Base-by-base conservation (phyloP, 2,329 filamentous ascomycete genomes). In the Aureobasidium namibiae region DNA sequence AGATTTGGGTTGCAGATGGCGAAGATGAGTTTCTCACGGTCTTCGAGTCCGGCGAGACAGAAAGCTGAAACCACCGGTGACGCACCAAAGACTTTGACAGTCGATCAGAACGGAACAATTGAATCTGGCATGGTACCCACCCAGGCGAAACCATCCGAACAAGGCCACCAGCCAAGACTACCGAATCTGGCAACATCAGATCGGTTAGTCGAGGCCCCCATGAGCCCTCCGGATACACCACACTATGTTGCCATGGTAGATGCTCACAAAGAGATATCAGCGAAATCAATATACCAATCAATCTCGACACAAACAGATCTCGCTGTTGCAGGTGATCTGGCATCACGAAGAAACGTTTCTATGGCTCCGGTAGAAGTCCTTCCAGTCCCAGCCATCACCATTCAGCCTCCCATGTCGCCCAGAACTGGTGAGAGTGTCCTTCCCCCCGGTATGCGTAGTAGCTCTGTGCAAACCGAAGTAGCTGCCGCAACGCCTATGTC, bases 381-480 rank as follows among this genome's bases (percentile, higher is more conserved):
- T 39, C 59, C 36, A 10, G 39, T 61, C 7, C 92, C 92, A 0
- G 89, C 86, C 66, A 99, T 99, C 69, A 88, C 90, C 59, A 90
- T 99, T 54, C 89, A 95, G 65, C 94, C 94, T 33, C 92, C 94
- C 0, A 84, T 81, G 3, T 95, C 90, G 59, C 83, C 88, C 49
- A 91, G 90, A 2, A 90, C 90, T 1, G 82, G 82, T 49, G 83
- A 87, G 64, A 50, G 57, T 54, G 82, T 95, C 58, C 85, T 95
- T 31, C 91, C 91, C 57, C 85, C 92, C 60, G 84, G 84, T 62
- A 87, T 84, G 7, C 96, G 91, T 71, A 90, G 90, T 72, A 85
- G 88, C 63, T 86, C 85, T 18, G 92, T 88, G 67, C 94, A 99
- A 73, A 90, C 91, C 26, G 80, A 80, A 38, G 76, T 84, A 50